Evolutionary conservation across 75 land plant genomes (phyloP).

Genomic region (Pinus tabuliformis): DNA sequence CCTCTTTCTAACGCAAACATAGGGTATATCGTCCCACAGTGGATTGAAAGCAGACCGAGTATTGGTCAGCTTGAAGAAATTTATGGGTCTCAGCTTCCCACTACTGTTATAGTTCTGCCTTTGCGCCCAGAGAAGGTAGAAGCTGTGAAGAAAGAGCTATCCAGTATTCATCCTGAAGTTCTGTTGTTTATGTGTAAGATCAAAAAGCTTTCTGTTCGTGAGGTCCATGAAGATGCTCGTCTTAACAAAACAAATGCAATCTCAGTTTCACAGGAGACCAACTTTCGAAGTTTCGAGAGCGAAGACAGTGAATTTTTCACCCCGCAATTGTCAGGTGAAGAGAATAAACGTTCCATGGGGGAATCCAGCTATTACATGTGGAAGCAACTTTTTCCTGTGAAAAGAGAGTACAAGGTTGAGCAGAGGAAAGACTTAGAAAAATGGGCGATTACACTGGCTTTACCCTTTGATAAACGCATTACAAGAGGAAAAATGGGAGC

Average conservation of each 20-base stretch:
- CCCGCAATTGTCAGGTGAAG: slow-evolving; percentile 26
- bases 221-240: slow-evolving; percentile 22
- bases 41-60: slow-evolving; percentile 23
- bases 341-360: not conserved
- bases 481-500: slow-evolving; percentile 1
- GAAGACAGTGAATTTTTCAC: slow-evolving; percentile 38
- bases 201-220: slow-evolving; percentile 21
- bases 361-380: slow-evolving; percentile 46
- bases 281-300: slow-evolving; percentile 27
- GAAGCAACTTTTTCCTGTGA: slow-evolving; percentile 56
- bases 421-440: slow-evolving; percentile 36
- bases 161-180: slow-evolving; percentile 19
- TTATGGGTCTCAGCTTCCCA: slow-evolving; percentile 11
- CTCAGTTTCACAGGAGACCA: slow-evolving; percentile 29
- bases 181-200: slow-evolving; percentile 29
- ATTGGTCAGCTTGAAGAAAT: slow-evolving; percentile 16
- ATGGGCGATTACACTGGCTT: slow-evolving; percentile 52
- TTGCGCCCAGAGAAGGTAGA: slow-evolving; percentile 30
- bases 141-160: slow-evolving; percentile 23
- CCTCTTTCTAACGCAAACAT: slow-evolving; percentile 14
- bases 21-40: slow-evolving; percentile 40
- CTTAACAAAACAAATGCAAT: slow-evolving; percentile 23
- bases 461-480: slow-evolving; percentile 17
- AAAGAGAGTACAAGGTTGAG: slow-evolving; percentile 19
- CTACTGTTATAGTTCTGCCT: slow-evolving; percentile 27